phyloP scores from a whole-genome alignment of 805 yeast species.

The Candida easanensis region DNA sequence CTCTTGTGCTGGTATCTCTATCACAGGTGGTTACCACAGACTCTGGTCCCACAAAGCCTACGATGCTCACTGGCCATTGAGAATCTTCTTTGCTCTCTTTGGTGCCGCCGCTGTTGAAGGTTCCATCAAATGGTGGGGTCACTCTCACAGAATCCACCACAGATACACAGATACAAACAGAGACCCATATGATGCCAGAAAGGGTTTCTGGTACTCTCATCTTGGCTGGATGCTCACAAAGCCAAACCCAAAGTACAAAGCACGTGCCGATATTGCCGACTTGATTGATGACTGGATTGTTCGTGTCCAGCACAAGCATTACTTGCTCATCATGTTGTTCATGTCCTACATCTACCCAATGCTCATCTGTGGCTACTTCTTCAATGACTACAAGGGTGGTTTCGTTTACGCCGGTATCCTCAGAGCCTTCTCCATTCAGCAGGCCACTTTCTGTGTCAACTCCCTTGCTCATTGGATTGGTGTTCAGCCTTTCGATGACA shows the following conservation, averaged over 20 bases:
- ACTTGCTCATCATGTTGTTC: slow-evolving; percentile 56
- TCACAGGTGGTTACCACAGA: slow-evolving; percentile 85
- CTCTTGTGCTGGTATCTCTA: slow-evolving; percentile 63
- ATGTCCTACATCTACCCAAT: slow-evolving; percentile 64
- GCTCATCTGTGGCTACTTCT: slow-evolving; percentile 49
- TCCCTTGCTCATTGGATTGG: slow-evolving; percentile 88
- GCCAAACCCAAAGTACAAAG: slow-evolving; percentile 79
- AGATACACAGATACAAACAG: slow-evolving; percentile 80
- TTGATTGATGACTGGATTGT: slow-evolving; percentile 77
- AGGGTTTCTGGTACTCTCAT: slow-evolving; percentile 81
- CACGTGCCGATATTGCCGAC: slow-evolving; percentile 58
- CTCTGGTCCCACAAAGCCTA: slow-evolving; percentile 76
- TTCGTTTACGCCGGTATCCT: slow-evolving; percentile 73
- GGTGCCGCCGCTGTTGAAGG: slow-evolving; percentile 87
- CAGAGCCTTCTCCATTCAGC: slow-evolving; percentile 70
- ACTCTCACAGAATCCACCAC: slow-evolving; percentile 82
- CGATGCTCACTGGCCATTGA: slow-evolving; percentile 57
- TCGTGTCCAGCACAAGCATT: slow-evolving; percentile 78
- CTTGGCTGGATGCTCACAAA: slow-evolving; percentile 82
- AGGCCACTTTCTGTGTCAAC: slow-evolving; percentile 84
- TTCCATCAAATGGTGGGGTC: slow-evolving; percentile 88
- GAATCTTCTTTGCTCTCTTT: slow-evolving; percentile 66
- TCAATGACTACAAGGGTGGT: slow-evolving; percentile 68
- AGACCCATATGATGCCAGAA: slow-evolving; percentile 85
- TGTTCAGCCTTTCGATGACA: slow-evolving; percentile 80